Evolutionary conservation across 2,329 filamentous ascomycete genomes (phyloP), one percentile per base, ranked within the genome.

Genomic region (Myriosclerotinia curreyana): DNA sequence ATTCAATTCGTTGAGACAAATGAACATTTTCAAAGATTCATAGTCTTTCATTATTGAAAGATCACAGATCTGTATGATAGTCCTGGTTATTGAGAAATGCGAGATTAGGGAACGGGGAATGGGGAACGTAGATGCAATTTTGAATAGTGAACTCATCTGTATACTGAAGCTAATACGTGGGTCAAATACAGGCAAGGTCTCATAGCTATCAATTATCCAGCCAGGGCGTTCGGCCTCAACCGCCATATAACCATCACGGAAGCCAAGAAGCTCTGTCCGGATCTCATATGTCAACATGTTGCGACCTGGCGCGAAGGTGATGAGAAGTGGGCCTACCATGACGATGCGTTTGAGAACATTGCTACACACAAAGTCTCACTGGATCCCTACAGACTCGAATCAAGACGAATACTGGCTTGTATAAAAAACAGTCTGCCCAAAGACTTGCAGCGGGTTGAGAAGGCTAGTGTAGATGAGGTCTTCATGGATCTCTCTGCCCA

Each of bases 201-300:
- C 31, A 99, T 99, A 74, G 95, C 95, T 3, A 87, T 99, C 76
- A 99, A 99, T 78, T 99, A 99, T 74, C 87, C 95, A 2, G 93
- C 94, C 6, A 87, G 95, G 20, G 83, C 84, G 11, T 93, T 86
- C 71, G 92, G 91, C 2, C 86, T 99, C 62, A 88, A 82, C 52
- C 82, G 94, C 42, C 91, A 96, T 78, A 87, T 94, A 68, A 90
- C 86, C 11, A 83, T 91, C 50, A 81, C 81, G 5, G 95, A 98
- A 73, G 95, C 95, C 22, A 88, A 87, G 76, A 94, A 94, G 76
- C 80, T 91, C 67, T 99, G 95, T 72, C 93, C 94, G 0, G 81
- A 89, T 17, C 81, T 99, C 38, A 86, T 96, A 64, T 80, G 90
- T 62, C 94, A 97, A 76, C 95, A 99, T 75, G 95, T 98, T 22